A percentile compares a stretch with the other conserved stretches of the same genome.
These are phyloP conservation scores for Cladophialophora exuberans DNA, from an alignment of 2,329 filamentous ascomycete species.

Conservation along the genomic window DNA sequence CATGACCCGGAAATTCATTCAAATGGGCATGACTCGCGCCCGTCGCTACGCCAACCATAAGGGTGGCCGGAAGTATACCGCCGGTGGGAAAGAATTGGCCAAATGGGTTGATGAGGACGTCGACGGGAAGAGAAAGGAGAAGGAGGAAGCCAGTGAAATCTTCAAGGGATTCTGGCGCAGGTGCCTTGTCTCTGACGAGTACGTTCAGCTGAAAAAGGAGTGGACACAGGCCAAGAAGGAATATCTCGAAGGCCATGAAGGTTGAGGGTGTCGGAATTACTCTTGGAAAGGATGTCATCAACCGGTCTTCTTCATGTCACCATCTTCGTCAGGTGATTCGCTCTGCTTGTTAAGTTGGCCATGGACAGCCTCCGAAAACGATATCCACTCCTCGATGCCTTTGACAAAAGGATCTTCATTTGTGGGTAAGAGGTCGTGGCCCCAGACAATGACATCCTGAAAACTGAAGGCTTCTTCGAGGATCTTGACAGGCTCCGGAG, in stretches of 20 bases:
- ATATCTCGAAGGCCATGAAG: slow-evolving; percentile 11
- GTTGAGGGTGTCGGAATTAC: neutral
- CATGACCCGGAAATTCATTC: slow-evolving; percentile 66
- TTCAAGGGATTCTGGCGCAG: slow-evolving; percentile 33
- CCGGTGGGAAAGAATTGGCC: slow-evolving; percentile 36
- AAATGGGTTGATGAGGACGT: slow-evolving; percentile 43
- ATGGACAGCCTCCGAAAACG: slow-evolving; percentile 69
- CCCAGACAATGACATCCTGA: slow-evolving; percentile 79
- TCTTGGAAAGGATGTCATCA: neutral
- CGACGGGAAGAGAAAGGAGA: slow-evolving; percentile 38
- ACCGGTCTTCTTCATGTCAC: neutral
- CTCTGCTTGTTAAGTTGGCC: neutral
- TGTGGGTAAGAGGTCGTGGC: slow-evolving; percentile 70
- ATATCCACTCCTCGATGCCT: slow-evolving; percentile 79
- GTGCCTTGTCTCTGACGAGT: slow-evolving; percentile 47
- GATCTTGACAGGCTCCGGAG: slow-evolving; percentile 55
- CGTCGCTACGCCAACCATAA: slow-evolving; percentile 62
- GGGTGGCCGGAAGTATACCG: slow-evolving; percentile 60
- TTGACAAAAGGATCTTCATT: slow-evolving; percentile 72
- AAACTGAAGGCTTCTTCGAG: slow-evolving; percentile 71
- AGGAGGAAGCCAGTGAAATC: slow-evolving; percentile 35
- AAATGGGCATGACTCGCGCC: slow-evolving; percentile 68
- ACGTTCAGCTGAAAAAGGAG: slow-evolving; percentile 53
- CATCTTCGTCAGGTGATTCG: neutral
- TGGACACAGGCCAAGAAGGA: slow-evolving; percentile 36